Conservation (phyloP, 495 filamentous ascomycete species). For the Aspergillus hancockii region DNA sequence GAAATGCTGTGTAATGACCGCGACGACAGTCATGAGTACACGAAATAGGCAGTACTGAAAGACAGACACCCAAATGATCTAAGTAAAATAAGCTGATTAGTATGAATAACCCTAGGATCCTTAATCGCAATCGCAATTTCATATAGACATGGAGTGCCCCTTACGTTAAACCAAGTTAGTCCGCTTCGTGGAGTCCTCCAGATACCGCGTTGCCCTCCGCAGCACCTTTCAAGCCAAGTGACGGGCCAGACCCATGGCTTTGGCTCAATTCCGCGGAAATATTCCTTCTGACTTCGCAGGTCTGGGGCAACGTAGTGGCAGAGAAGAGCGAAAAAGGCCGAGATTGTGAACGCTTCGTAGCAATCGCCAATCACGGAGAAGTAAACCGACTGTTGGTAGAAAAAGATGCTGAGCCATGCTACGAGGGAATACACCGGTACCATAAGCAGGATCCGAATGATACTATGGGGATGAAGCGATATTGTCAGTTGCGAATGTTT, state of each 20-base stretch:
- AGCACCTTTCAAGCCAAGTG: slow-evolving; percentile 62
- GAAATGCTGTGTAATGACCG: slow-evolving; percentile 69
- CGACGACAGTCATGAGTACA: slow-evolving; percentile 78
- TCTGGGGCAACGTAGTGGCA: slow-evolving; percentile 81
- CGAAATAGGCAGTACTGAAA: slow-evolving; percentile 92
- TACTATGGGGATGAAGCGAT: slow-evolving; percentile 45
- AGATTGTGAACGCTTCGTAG: slow-evolving; percentile 91
- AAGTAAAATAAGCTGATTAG: slow-evolving; percentile 13
- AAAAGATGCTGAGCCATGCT: slow-evolving; percentile 74
- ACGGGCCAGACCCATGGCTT: slow-evolving; percentile 78
- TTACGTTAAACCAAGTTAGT: slow-evolving; percentile 88
- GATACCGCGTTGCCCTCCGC: slow-evolving; percentile 62
- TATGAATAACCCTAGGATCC: background rate
- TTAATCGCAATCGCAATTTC: background rate
- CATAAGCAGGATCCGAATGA: slow-evolving; percentile 92
- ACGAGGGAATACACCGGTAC: slow-evolving; percentile 81
- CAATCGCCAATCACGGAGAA: slow-evolving; percentile 80
- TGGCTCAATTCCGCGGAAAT: slow-evolving; percentile 70
- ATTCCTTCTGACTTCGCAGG: slow-evolving; percentile 84
- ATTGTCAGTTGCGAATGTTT: too few species aligned
- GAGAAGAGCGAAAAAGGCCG: slow-evolving; percentile 86
- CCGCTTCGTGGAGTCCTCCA: slow-evolving; percentile 79
- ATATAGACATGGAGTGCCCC: slow-evolving; percentile 6
- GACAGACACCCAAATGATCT: slow-evolving; percentile 82
- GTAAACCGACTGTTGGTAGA: slow-evolving; percentile 80